These are phyloP conservation scores for Rhynchosporium graminicola DNA, from an alignment of 2,329 filamentous ascomycete species.

Conservation along the genomic window DNA sequence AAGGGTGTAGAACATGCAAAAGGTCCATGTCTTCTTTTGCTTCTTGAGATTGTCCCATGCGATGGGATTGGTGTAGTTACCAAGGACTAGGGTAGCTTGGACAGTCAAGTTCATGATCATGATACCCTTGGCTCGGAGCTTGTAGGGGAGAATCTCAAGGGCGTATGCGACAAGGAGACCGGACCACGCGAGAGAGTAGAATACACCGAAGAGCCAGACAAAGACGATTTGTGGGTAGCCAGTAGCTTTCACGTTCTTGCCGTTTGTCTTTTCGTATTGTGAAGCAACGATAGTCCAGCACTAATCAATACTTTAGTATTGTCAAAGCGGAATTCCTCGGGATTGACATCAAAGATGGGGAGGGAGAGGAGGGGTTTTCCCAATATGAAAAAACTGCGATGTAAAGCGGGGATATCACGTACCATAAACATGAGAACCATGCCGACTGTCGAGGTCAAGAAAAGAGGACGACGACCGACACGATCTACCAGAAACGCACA, in stretches of 20 bases:
- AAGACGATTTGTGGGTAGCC: slow-evolving; percentile 48
- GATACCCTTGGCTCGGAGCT: slow-evolving; percentile 46
- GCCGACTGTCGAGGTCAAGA: slow-evolving; percentile 44
- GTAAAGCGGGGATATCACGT: too few species aligned
- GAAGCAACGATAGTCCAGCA: slow-evolving; percentile 51
- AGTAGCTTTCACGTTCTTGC: slow-evolving; percentile 40
- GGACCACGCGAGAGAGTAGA: slow-evolving; percentile 59
- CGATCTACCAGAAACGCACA: slow-evolving; percentile 57
- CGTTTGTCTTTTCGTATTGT: slow-evolving; percentile 45
- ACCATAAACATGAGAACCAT: slow-evolving; percentile 50
- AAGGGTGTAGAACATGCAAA: slow-evolving; percentile 66
- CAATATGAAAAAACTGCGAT: too few species aligned
- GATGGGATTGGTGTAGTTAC: slow-evolving; percentile 64
- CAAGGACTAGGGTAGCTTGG: slow-evolving; percentile 61
- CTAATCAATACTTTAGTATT: too few species aligned
- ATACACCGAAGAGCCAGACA: slow-evolving; percentile 52
- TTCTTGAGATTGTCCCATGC: slow-evolving; percentile 60
- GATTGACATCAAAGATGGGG: too few species aligned
- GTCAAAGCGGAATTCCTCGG: too few species aligned
- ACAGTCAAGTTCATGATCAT: slow-evolving; percentile 66
- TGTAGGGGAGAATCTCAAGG: slow-evolving; percentile 54
- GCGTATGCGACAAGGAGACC: slow-evolving; percentile 57
- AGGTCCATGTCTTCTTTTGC: slow-evolving; percentile 54
- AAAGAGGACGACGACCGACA: slow-evolving; percentile 57
- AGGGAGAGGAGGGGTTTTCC: too few species aligned